Evolutionary conservation across 257 asterid genomes (phyloP).

Genomic region (Penstemon davidsonii): DNA sequence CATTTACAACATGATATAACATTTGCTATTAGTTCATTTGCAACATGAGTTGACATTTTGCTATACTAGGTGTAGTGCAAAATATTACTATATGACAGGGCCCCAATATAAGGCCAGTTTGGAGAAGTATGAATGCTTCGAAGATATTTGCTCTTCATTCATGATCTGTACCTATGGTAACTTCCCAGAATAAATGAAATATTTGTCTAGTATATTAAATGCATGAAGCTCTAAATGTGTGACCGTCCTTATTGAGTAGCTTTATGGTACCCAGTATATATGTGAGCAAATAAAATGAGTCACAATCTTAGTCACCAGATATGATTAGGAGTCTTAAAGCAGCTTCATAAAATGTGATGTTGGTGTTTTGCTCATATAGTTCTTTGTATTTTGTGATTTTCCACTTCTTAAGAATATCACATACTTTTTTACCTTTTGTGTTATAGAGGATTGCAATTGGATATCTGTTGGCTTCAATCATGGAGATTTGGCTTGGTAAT

Average conservation of each 20-base stretch:
- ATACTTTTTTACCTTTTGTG: slow-evolving; percentile 22
- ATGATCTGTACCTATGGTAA: too few species aligned
- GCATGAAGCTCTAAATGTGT: background rate
- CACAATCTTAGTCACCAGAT: background rate
- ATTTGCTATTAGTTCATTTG: too few species aligned
- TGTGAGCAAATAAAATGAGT: slow-evolving; percentile 7
- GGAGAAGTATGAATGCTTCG: too few species aligned
- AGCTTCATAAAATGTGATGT: slow-evolving; percentile 12
- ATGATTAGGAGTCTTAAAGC: background rate
- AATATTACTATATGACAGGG: too few species aligned
- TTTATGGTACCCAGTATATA: background rate
- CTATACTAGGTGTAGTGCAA: too few species aligned
- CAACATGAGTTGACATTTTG: too few species aligned
- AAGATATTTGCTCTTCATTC: too few species aligned
- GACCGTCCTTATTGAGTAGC: background rate
- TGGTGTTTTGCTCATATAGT: slow-evolving; percentile 12
- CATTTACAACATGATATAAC: too few species aligned
- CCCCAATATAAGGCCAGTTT: too few species aligned
- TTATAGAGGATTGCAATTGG: slow-evolving; percentile 85
- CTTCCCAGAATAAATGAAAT: too few species aligned
- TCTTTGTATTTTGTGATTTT: background rate
- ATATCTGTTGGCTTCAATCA: slow-evolving; percentile 64
- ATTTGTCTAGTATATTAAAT: too few species aligned
- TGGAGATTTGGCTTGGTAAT: slow-evolving; percentile 82
- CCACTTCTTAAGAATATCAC: slow-evolving; percentile 7